Evolutionary conservation across 495 filamentous ascomycete species (phyloP).

Genomic region (Neurospora pannonica): DNA sequence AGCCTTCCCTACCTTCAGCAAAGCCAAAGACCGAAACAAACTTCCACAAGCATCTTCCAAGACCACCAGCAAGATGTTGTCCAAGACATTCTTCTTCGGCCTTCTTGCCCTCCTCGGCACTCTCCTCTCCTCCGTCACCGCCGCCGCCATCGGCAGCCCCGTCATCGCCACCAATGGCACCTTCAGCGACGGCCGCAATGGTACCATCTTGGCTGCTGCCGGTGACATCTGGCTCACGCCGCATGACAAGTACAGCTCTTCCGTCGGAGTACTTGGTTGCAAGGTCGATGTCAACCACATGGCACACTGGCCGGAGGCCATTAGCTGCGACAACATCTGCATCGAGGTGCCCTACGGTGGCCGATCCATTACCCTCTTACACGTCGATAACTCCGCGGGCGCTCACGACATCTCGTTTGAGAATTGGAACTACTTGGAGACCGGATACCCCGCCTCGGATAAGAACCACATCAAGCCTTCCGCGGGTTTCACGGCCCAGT

Average conservation of each 20-base stretch:
- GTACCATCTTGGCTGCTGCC: background rate
- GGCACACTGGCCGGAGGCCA: constrained; percentile 31
- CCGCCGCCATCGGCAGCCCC: background rate
- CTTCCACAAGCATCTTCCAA: background rate
- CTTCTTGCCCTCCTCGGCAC: background rate
- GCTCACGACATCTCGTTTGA: constrained; percentile 34
- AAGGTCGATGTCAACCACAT: constrained; percentile 33
- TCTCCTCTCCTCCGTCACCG: background rate
- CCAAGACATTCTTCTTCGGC: background rate
- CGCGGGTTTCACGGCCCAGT: constrained; percentile 25
- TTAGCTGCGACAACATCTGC: constrained; percentile 35
- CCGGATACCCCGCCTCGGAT: constrained; percentile 22
- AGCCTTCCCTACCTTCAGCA: background rate
- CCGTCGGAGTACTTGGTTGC: constrained; percentile 37
- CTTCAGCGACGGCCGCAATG: background rate
- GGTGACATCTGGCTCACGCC: constrained; percentile 20
- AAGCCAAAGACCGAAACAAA: background rate
- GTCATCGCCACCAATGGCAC: background rate
- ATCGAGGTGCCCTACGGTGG: constrained; percentile 24
- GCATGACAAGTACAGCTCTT: constrained; percentile 32
- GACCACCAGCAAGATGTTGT: background rate
- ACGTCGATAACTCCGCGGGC: constrained; percentile 31
- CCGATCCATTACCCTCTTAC: constrained; percentile 30
- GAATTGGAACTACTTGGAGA: constrained; percentile 33
- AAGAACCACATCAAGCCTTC: constrained; percentile 8